These are phyloP conservation scores for Hemisphaericaspora subhashii DNA, from an alignment of 1,139 yeast species.

Conservation along the genomic window DNA sequence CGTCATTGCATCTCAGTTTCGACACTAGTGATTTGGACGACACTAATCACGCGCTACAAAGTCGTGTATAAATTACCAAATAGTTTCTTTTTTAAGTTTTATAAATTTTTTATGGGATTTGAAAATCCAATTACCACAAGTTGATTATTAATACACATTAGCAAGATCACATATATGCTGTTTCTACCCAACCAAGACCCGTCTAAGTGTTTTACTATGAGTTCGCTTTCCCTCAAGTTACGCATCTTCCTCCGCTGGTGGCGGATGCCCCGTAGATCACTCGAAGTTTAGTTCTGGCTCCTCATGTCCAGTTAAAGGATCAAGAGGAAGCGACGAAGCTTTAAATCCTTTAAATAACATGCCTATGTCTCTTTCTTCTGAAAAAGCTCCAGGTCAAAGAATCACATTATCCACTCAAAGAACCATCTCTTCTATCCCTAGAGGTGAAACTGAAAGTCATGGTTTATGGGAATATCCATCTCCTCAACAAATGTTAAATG, in stretches of 20 bases:
- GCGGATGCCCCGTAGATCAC: conserved; percentile 37
- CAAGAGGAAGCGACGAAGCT: conserved; percentile 21
- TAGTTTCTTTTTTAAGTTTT: too few species aligned
- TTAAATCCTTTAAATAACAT: conserved; percentile 84
- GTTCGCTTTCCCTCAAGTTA: too few species aligned
- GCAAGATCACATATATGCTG: too few species aligned
- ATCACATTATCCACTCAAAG: conserved; percentile 78
- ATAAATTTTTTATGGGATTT: too few species aligned
- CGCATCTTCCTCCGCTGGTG: conserved; percentile 3
- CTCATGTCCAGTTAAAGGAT: conserved; percentile 13
- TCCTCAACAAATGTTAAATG: conserved; percentile 98
- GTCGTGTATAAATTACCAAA: neutral
- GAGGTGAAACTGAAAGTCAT: conserved; percentile 63
- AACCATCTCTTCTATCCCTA: conserved; percentile 82
- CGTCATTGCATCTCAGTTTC: too few species aligned
- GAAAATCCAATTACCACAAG: too few species aligned
- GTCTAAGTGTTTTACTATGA: conserved; percentile 55
- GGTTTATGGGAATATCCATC: conserved; percentile 98
- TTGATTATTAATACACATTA: neutral
- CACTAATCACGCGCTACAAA: too few species aligned
- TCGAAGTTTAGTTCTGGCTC: conserved; percentile 6
- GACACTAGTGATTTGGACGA: too few species aligned
- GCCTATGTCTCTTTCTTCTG: conserved; percentile 71
- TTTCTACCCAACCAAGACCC: too few species aligned
- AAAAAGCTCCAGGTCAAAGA: conserved; percentile 78